These are phyloP conservation scores for Cutaneotrichosporon spelunceum DNA, from an alignment of 1,284 basidiomycete genomes.

Conservation along the genomic window DNA sequence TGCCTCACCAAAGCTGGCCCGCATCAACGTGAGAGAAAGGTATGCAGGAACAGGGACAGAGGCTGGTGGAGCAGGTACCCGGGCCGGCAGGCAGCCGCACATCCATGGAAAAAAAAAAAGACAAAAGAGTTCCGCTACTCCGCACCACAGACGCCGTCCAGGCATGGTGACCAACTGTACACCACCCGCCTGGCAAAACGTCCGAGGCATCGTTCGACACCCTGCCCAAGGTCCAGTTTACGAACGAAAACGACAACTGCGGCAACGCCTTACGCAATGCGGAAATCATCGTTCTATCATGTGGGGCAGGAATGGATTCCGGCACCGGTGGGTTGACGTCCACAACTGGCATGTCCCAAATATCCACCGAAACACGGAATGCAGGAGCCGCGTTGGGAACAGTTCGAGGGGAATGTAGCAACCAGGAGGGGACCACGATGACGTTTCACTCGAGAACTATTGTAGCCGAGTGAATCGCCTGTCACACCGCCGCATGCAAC, in stretches of 20 bases:
- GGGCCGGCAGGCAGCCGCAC: neutral
- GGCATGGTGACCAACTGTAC: neutral
- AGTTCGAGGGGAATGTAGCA: neutral
- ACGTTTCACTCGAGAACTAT: neutral
- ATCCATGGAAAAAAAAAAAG: neutral
- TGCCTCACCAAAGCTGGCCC: neutral
- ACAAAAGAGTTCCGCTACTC: neutral
- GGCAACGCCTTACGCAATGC: neutral
- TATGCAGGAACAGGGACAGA: neutral
- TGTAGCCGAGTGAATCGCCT: neutral
- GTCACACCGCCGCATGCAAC: neutral
- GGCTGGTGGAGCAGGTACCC: neutral
- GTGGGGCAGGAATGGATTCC: neutral
- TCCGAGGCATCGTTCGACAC: neutral
- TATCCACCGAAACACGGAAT: neutral
- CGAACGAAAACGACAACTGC: neutral
- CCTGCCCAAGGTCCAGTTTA: neutral
- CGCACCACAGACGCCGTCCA: neutral
- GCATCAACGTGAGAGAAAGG: neutral
- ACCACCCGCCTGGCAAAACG: neutral
- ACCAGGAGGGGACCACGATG: neutral
- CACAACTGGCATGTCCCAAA: neutral
- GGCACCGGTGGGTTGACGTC: neutral
- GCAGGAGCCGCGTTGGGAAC: neutral
- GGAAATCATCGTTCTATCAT: neutral